A percentile compares a stretch with the other conserved stretches of the same genome.
Conservation (phyloP, 2,329 filamentous ascomycete species). For the Arthroderma sp. region DNA sequence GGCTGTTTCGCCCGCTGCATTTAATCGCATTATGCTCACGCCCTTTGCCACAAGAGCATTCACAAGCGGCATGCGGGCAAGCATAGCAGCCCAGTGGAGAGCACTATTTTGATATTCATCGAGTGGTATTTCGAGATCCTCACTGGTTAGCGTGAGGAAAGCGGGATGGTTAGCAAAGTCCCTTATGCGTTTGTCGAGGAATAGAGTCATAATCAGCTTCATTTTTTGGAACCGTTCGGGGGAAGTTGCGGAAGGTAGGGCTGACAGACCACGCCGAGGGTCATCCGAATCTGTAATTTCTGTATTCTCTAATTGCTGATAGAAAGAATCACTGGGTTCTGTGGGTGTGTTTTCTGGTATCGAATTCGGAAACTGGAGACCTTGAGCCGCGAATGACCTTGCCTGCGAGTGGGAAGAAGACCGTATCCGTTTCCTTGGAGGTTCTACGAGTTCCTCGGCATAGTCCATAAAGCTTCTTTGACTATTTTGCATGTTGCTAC, state of each 20-base stretch:
- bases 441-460: slow-evolving; percentile 37
- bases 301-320: slow-evolving; percentile 21
- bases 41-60: slow-evolving; percentile 70
- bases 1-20: slow-evolving; percentile 79
- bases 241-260: slow-evolving; percentile 39
- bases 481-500: slow-evolving; percentile 49
- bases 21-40: slow-evolving; percentile 77
- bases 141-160: slow-evolving; percentile 58
- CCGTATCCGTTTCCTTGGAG: slow-evolving; percentile 64
- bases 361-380: slow-evolving; percentile 21
- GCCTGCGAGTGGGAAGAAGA: slow-evolving; percentile 37
- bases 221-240: slow-evolving; percentile 67
- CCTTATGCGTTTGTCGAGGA: slow-evolving; percentile 58
- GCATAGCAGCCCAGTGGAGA: slow-evolving; percentile 88
- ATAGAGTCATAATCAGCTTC: slow-evolving; percentile 66
- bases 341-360: slow-evolving; percentile 32
- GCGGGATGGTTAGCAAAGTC: slow-evolving; percentile 65
- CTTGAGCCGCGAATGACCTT: slow-evolving; percentile 22
- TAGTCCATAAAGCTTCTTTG: slow-evolving; percentile 20
- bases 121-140: slow-evolving; percentile 84
- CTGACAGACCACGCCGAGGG: slow-evolving; percentile 19
- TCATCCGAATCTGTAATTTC: slow-evolving; percentile 7
- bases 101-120: slow-evolving; percentile 77
- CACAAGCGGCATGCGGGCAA: slow-evolving; percentile 72
- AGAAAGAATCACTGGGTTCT: slow-evolving; percentile 35